phyloP scores from a whole-genome alignment of 768 basidiomycete species.

The Lactifluus hygrophoroides region DNA sequence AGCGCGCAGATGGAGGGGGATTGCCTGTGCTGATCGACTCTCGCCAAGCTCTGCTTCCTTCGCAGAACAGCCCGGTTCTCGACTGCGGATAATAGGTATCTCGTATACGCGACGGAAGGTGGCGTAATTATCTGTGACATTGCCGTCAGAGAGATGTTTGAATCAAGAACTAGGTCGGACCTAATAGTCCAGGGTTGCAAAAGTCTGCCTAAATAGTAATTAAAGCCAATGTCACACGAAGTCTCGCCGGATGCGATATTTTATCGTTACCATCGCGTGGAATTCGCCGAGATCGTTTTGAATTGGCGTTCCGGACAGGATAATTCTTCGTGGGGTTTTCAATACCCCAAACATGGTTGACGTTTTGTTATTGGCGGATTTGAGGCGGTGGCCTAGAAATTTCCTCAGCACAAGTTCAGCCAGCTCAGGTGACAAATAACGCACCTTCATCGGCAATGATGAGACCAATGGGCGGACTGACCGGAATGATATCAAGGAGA shows the following conservation, averaged over 20 bases:
- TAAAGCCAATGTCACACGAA: background rate
- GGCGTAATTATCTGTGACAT: conserved; percentile 56
- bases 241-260: background rate
- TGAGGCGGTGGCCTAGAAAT: conserved; percentile 75
- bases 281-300: conserved; percentile 96
- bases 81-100: conserved; percentile 75
- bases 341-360: conserved; percentile 77
- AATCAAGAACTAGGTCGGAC: conserved; percentile 30
- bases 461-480: conserved; percentile 82
- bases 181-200: conserved; percentile 86
- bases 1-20: background rate
- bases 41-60: conserved; percentile 74
- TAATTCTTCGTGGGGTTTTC: conserved; percentile 67
- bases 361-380: conserved; percentile 87
- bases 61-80: conserved; percentile 62
- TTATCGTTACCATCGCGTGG: conserved; percentile 76
- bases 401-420: background rate
- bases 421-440: conserved; percentile 16
- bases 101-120: conserved; percentile 81
- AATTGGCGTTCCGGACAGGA: conserved; percentile 93
- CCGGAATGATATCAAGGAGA: background rate
- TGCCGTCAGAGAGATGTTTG: background rate
- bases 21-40: conserved; percentile 68
- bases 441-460: conserved; percentile 94
- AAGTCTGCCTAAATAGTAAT: conserved; percentile 61